These are phyloP conservation scores for Lachnellula suecica DNA, from an alignment of 2,329 filamentous ascomycete genomes.

Conservation along the genomic window DNA sequence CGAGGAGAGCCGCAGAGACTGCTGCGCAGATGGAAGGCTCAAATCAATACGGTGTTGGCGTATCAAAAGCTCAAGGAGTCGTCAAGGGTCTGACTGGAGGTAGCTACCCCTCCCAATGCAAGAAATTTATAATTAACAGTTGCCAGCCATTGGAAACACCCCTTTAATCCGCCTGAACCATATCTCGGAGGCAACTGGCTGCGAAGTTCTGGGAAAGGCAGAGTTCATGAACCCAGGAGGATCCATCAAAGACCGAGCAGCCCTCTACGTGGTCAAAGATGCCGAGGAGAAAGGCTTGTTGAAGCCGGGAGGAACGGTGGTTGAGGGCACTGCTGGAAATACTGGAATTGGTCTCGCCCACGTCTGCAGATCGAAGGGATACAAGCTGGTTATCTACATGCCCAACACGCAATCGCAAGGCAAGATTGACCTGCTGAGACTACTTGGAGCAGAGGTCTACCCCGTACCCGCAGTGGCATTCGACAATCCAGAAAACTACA, in stretches of 20 bases:
- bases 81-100: constrained; percentile 68
- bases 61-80: constrained; percentile 66
- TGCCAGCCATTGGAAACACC: constrained; percentile 90
- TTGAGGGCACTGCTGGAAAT: constrained; percentile 96
- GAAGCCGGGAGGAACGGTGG: constrained; percentile 83
- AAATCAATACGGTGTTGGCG: constrained; percentile 56
- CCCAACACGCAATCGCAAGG: constrained; percentile 97
- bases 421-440: constrained; percentile 89
- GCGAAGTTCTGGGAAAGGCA: constrained; percentile 92
- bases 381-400: constrained; percentile 99
- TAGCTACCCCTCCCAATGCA: constrained; percentile 35
- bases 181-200: constrained; percentile 87
- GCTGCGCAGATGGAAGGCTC: constrained; percentile 45
- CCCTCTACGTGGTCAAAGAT: constrained; percentile 89
- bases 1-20: constrained; percentile 46
- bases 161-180: constrained; percentile 87
- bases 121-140: constrained; percentile 9
- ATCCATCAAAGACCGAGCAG: constrained; percentile 93
- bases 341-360: constrained; percentile 97
- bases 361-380: constrained; percentile 88
- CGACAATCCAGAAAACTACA: constrained; percentile 95
- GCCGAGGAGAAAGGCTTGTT: constrained; percentile 87
- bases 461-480: constrained; percentile 95
- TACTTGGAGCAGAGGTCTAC: constrained; percentile 92
- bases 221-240: constrained; percentile 99